These are phyloP conservation scores for Gossypium lobatum DNA, from an alignment of 441 rosid species.

Conservation along the genomic window DNA sequence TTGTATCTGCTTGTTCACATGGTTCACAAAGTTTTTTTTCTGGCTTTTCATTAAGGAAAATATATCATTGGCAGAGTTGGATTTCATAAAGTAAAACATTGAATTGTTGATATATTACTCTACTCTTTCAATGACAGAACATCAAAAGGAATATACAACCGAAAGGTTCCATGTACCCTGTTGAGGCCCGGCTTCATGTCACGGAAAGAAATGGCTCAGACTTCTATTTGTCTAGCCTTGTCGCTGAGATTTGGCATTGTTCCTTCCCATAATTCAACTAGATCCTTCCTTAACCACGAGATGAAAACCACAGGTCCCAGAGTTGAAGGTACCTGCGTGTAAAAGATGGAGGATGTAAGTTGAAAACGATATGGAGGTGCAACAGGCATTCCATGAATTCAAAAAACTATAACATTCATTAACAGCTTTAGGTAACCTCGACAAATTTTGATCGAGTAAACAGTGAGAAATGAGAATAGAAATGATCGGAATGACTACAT, in stretches of 20 bases:
- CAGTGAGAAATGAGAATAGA: background rate
- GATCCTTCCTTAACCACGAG: constrained; percentile 79
- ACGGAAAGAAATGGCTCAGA: constrained; percentile 25
- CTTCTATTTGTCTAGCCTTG: constrained; percentile 63
- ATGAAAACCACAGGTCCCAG: constrained; percentile 74
- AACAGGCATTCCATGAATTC: background rate
- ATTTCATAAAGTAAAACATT: constrained; percentile 10
- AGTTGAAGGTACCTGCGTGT: constrained; percentile 76
- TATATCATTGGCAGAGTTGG: constrained; percentile 3
- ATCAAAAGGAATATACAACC: constrained; percentile 29
- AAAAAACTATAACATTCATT: background rate
- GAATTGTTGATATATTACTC: constrained; percentile 16
- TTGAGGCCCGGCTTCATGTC: background rate
- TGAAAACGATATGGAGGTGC: background rate
- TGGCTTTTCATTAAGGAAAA: background rate
- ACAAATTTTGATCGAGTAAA: background rate
- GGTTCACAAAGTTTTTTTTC: constrained; percentile 1
- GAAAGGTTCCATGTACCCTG: background rate
- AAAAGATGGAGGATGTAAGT: background rate
- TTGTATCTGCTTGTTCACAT: background rate
- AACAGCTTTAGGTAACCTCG: background rate
- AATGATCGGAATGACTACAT: background rate
- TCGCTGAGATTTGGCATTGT: constrained; percentile 38
- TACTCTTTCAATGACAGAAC: constrained; percentile 11
- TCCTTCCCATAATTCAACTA: constrained; percentile 92